Percentiles rank a stretch among this genome's conserved stretches.
Evolutionary conservation across 768 basidiomycete genomes (phyloP).

Genomic region (Artomyces pyxidatus): DNA sequence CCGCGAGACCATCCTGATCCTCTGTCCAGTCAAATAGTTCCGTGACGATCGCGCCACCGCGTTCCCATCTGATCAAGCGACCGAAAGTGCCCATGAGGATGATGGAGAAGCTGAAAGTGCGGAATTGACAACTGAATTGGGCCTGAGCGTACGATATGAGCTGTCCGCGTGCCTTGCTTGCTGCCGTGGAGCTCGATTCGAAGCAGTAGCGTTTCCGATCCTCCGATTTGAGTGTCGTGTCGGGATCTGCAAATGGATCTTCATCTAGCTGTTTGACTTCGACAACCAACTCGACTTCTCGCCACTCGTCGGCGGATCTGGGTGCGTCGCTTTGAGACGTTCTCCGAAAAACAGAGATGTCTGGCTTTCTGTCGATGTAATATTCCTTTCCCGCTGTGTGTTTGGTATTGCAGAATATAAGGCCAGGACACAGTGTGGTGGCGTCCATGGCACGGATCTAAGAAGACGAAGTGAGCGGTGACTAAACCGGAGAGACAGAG

Average conservation of each 20-base stretch:
- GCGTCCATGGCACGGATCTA: no score
- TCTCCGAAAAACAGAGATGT: background rate
- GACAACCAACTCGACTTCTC: background rate
- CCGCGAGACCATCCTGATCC: background rate
- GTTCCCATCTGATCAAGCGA: background rate
- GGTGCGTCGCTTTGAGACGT: background rate
- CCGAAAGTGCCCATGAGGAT: background rate
- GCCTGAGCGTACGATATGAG: background rate
- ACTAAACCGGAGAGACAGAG: no score
- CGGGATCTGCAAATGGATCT: background rate
- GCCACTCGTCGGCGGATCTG: background rate
- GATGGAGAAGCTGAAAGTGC: background rate
- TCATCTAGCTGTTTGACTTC: background rate
- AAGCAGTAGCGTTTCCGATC: background rate
- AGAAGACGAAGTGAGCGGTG: no score
- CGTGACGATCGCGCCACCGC: background rate
- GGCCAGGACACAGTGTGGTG: no score
- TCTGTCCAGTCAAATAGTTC: background rate
- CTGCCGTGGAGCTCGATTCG: background rate
- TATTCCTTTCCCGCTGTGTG: no score
- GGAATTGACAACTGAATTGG: background rate
- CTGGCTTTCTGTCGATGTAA: no score
- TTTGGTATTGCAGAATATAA: no score
- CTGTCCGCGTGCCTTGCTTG: background rate
- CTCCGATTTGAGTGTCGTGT: background rate